Evolutionary conservation across 2,329 filamentous ascomycete species (phyloP).

Genomic region (Fusarium xyrophilum): DNA sequence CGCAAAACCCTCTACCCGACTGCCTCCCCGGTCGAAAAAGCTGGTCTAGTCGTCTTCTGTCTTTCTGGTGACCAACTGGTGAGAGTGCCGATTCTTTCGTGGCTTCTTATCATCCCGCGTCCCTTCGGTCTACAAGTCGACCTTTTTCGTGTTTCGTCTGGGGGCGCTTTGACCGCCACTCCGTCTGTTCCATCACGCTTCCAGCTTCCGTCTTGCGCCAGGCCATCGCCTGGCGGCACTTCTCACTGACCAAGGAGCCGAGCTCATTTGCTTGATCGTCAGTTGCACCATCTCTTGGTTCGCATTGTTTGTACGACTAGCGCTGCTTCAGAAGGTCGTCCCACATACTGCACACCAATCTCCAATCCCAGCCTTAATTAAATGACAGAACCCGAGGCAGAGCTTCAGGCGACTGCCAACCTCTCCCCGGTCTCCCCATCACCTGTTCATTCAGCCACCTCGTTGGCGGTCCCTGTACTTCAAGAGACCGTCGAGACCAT

Average conservation of each 20-base stretch:
- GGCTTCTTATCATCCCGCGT: slow-evolving; percentile 8
- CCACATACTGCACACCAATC: slow-evolving; percentile 27
- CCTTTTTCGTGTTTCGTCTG: slow-evolving; percentile 7
- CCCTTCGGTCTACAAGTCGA: slow-evolving; percentile 10
- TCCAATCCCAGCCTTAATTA: slow-evolving; percentile 38
- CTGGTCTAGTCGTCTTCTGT: slow-evolving; percentile 3
- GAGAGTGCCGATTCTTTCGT: slow-evolving; percentile 13
- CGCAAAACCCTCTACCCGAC: slow-evolving; percentile 31
- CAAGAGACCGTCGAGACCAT: slow-evolving; percentile 61
- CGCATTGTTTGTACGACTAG: slow-evolving; percentile 32
- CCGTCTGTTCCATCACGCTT: slow-evolving; percentile 17
- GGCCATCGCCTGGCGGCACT: slow-evolving; percentile 30
- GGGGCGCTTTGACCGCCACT: slow-evolving; percentile 22
- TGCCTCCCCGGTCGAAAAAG: slow-evolving; percentile 20
- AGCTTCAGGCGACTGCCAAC: slow-evolving; percentile 60
- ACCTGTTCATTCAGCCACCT: slow-evolving; percentile 55
- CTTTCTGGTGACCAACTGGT: slow-evolving; percentile 14
- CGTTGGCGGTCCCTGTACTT: slow-evolving; percentile 57
- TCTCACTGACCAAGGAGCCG: slow-evolving; percentile 32
- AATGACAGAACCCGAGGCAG: slow-evolving; percentile 55
- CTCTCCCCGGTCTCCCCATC: slow-evolving; percentile 60
- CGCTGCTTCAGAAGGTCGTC: slow-evolving; percentile 21
- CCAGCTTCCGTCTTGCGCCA: slow-evolving; percentile 26
- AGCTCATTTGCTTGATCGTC: slow-evolving; percentile 26
- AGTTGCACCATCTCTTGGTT: slow-evolving; percentile 28